Conservation (phyloP, 495 filamentous ascomycete species). For the Neurospora cerealis region DNA sequence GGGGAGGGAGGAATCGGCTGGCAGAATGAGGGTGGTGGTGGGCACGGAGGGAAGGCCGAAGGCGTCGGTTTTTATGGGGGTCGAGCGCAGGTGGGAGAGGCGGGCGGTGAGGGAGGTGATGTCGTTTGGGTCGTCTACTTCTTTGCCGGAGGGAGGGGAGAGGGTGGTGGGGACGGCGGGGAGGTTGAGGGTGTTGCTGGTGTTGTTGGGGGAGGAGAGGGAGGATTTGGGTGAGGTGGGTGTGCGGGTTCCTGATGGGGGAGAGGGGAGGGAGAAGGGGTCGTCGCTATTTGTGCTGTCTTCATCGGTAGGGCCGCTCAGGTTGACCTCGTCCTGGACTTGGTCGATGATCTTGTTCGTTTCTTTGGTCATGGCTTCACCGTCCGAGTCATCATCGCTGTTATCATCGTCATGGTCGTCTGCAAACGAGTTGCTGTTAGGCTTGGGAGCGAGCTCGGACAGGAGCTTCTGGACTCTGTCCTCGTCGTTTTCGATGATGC, state of each 20-base stretch:
- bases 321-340: constrained; percentile 26
- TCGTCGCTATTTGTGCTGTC: background rate
- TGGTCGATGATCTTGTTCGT: constrained; percentile 27
- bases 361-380: constrained; percentile 26
- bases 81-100: constrained; percentile 21
- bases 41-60: constrained; percentile 45
- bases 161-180: constrained; percentile 27
- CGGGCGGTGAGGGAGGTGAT: constrained; percentile 32
- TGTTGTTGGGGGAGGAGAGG: background rate
- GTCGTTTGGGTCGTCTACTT: constrained; percentile 21
- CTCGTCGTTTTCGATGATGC: constrained; percentile 9
- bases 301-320: background rate
- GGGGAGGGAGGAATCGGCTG: constrained; percentile 36
- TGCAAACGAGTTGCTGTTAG: background rate
- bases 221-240: background rate
- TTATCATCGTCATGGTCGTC: background rate
- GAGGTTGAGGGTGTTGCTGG: constrained; percentile 11
- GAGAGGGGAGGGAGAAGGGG: background rate
- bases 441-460: constrained; percentile 7
- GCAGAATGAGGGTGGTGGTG: constrained; percentile 17
- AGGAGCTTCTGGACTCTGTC: constrained; percentile 21
- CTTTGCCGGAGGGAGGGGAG: constrained; percentile 10
- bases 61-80: constrained; percentile 17
- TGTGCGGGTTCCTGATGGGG: background rate
- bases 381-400: constrained; percentile 26